A percentile compares a stretch with the other conserved stretches of the same genome.
Evolutionary conservation across 2,329 filamentous ascomycete genomes (phyloP).

Genomic region (Penicillium sp.): DNA sequence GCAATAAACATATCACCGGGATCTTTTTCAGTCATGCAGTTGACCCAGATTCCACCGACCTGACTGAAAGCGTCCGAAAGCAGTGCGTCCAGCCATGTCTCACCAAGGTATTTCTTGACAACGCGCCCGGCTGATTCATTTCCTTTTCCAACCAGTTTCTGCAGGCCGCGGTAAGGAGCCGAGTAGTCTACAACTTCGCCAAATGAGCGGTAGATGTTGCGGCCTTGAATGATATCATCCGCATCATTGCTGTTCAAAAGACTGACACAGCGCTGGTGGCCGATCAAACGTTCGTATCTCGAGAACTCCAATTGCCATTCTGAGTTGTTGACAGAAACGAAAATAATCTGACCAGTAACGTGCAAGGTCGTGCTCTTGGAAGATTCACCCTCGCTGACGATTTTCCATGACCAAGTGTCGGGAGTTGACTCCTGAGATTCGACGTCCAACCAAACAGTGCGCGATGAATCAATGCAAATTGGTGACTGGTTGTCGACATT

Average conservation of each 20-base stretch:
- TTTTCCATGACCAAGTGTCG: slow-evolving; percentile 27
- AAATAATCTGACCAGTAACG: slow-evolving; percentile 23
- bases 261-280: slow-evolving; percentile 23
- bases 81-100: slow-evolving; percentile 21
- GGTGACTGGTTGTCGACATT: slow-evolving; percentile 30
- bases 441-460: slow-evolving; percentile 27
- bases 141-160: slow-evolving; percentile 17
- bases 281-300: slow-evolving; percentile 31
- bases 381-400: slow-evolving; percentile 16
- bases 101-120: slow-evolving; percentile 3
- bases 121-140: slow-evolving; percentile 19
- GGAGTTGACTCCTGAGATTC: slow-evolving; percentile 15
- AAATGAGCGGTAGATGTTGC: slow-evolving; percentile 17
- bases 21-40: slow-evolving; percentile 22
- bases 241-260: slow-evolving; percentile 11
- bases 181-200: slow-evolving; percentile 15
- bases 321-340: slow-evolving; percentile 18
- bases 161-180: slow-evolving; percentile 14
- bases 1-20: slow-evolving; percentile 26
- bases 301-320: slow-evolving; percentile 22
- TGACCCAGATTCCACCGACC: slow-evolving; percentile 29
- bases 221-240: slow-evolving; percentile 19
- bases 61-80: slow-evolving; percentile 27
- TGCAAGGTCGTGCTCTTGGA: slow-evolving; percentile 17
- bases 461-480: slow-evolving; percentile 29